Base-by-base conservation (phyloP, 1,284 basidiomycete genomes). In the Apiotrichum porosum region DNA sequence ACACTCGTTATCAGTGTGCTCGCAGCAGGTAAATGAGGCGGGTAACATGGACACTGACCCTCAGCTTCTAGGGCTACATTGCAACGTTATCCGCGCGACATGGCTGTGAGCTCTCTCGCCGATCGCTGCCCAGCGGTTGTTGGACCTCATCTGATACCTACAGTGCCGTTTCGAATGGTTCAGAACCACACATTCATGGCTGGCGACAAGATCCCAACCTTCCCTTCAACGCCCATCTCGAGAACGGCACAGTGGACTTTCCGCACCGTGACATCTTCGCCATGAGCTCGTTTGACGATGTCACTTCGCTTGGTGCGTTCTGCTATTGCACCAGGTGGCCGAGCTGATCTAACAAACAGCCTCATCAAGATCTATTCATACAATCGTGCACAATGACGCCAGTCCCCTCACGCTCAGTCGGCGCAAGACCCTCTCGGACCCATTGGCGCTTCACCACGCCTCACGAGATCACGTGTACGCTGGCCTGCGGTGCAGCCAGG, bases 151-250 rank as follows among this genome's bases (percentile, higher is more conserved):
- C n/a, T n/a, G n/a, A n/a, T 28, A 28, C 26, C 6, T 28, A 28
- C 26, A 53, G 51, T 22, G 43, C 42, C 14, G 44, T 57, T 4
- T 47, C 51, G 3, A 57, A 57, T 21, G 67, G 66, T 8, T 42
- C 55, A 6, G 61, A 62, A 17, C 63, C 68, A 6, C 68, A 71
- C 40, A 28, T 64, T 0, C 68, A 71, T 40, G 38, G 50, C 17
- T 69, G 65, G 49, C 47, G 56, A 21, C 44, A 56, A 21, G 61
- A 64, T 37, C 57, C 57, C 6, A 33, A 49, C 5, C 43, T 40
- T 17, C 24, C 37, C 5, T 15, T 19, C 15, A 15, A 34, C n/a
- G 21, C 26, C 21, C 34, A 43, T 5, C 31, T 56, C 1, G 57
- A 68, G 18, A 51, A 58, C 52, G 35, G 39, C 53, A 36, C 62